These are phyloP conservation scores for Boeremia lycopersici DNA, from an alignment of 2,329 filamentous ascomycete genomes.

Conservation along the genomic window DNA sequence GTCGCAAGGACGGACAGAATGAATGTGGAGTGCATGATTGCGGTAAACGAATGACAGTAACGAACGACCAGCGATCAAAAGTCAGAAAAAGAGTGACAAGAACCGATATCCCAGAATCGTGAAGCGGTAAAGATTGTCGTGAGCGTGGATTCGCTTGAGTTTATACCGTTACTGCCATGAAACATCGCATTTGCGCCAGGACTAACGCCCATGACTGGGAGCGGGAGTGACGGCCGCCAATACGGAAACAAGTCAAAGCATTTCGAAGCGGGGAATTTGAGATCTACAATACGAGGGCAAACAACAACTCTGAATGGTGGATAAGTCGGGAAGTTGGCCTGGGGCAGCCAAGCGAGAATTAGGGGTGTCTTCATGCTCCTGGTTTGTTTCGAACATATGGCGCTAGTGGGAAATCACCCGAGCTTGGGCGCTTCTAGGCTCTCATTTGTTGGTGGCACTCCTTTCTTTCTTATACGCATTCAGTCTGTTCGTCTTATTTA, in stretches of 20 bases:
- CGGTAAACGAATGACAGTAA: conserved; percentile 38
- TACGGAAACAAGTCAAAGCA: conserved; percentile 24
- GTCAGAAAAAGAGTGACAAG: conserved; percentile 30
- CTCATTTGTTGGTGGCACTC: background rate
- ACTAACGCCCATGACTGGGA: conserved; percentile 21
- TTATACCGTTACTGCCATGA: conserved; percentile 28
- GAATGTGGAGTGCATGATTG: conserved; percentile 40
- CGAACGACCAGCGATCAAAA: conserved; percentile 43
- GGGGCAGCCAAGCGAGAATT: conserved; percentile 27
- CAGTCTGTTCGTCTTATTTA: background rate
- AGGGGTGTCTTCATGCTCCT: conserved; percentile 27
- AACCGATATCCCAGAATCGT: conserved; percentile 31
- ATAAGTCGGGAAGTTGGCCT: conserved; percentile 19
- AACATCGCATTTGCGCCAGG: conserved; percentile 29
- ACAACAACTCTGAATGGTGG: conserved; percentile 25
- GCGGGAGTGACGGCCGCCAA: conserved; percentile 21
- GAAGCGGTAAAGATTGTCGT: conserved; percentile 21
- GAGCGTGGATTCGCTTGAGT: conserved; percentile 17
- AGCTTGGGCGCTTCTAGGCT: conserved; percentile 21
- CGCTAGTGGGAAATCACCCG: conserved; percentile 28
- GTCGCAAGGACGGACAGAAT: conserved; percentile 43
- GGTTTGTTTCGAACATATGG: conserved; percentile 31
- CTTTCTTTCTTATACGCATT: background rate
- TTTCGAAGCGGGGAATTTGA: conserved; percentile 21
- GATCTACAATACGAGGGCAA: conserved; percentile 16